Evolutionary conservation across 352 stramenopile species (phyloP), one percentile per base, ranked within the genome.

Genomic region (Phytopythium boreale): DNA sequence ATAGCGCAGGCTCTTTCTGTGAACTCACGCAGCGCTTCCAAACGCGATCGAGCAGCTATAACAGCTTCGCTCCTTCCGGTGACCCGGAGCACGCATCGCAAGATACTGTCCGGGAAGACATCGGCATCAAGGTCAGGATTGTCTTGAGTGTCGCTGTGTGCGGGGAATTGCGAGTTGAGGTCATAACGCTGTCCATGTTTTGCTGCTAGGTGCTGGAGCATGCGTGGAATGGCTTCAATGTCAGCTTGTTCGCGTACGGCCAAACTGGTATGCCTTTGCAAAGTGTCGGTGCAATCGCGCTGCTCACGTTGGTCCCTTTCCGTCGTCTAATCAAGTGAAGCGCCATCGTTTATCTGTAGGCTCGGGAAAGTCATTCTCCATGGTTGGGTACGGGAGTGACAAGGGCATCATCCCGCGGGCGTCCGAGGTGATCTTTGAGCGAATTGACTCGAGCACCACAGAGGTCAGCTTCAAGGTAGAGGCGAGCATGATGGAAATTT

Each of bases 401-500:
- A 89, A 91, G 67, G 88, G 88, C 1, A 95, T 96, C 61, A 94
- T 96, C 24, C 87, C 88, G 4, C 81, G 82, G 20, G 88, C 87
- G 2, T 95, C 80, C 1, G 71, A 88, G 60, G 83, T 94, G 43
- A 95, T 96, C 57, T 96, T 96, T 50, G 63, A 91, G 43, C 82
- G 87, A 19, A 95, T 96, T 27, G 71, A 83, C 24, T 69, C 52
- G 14, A 90, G 72, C 20, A 70, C 62, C 0, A 70, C 64, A 0
- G 72, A 68, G 10, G 62, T 88, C n/a, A 89, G 74, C 27, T 92
- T 93, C 60, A 90, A 94, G 67, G 88, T 96, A 7, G 87, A 96
- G 65, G 87, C 87, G 20, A 93, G 83, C 46, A 96, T 96, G 88
- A 89, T 96, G 80, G 88, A 96, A 52, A 94, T 96, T 57, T 96